Percentiles rank a stretch among this genome's conserved stretches.
Conservation (phyloP, 1,284 basidiomycete genomes). For the Microbotryum lychnidis-dioicae region DNA sequence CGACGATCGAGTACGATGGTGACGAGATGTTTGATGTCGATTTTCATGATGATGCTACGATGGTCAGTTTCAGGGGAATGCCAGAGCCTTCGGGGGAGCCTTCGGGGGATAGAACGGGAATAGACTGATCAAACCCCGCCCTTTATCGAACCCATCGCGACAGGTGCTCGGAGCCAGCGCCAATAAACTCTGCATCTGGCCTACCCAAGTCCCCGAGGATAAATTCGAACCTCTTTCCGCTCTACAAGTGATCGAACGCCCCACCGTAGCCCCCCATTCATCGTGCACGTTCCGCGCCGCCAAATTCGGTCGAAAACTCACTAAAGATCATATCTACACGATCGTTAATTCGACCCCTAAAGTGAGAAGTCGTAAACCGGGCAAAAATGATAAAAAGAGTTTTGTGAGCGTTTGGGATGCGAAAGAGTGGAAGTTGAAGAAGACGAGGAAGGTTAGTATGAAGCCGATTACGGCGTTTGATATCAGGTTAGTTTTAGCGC, state of each 20-base stretch:
- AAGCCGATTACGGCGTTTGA: conserved; percentile 78
- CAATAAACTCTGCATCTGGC: conserved; percentile 24
- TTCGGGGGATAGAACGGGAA: too few relatives aligned
- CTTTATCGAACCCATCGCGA: too few relatives aligned
- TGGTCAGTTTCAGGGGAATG: background rate
- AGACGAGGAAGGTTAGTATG: conserved; percentile 51
- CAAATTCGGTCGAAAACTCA: conserved; percentile 57
- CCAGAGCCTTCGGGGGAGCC: too few relatives aligned
- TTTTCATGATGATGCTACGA: conserved; percentile 20
- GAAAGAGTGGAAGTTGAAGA: conserved; percentile 41
- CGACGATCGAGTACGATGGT: conserved; percentile 18
- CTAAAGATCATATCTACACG: conserved; percentile 55
- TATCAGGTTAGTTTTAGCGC: conserved; percentile 53
- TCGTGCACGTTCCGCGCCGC: conserved; percentile 63
- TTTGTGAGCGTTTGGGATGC: conserved; percentile 35
- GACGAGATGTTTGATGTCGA: conserved; percentile 34
- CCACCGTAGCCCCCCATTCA: conserved; percentile 33
- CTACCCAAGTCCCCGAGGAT: background rate
- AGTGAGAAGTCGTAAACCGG: conserved; percentile 2
- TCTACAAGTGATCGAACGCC: conserved; percentile 32
- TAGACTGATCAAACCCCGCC: too few relatives aligned
- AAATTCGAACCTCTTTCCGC: background rate
- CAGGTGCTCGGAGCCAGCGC: conserved; percentile 24
- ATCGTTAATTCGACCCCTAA: conserved; percentile 59
- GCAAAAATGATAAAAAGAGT: conserved; percentile 24